Percentiles rank a stretch among this genome's conserved stretches.
phyloP scores from a whole-genome alignment of 768 basidiomycete genomes.

The Lactarius trivialis region DNA sequence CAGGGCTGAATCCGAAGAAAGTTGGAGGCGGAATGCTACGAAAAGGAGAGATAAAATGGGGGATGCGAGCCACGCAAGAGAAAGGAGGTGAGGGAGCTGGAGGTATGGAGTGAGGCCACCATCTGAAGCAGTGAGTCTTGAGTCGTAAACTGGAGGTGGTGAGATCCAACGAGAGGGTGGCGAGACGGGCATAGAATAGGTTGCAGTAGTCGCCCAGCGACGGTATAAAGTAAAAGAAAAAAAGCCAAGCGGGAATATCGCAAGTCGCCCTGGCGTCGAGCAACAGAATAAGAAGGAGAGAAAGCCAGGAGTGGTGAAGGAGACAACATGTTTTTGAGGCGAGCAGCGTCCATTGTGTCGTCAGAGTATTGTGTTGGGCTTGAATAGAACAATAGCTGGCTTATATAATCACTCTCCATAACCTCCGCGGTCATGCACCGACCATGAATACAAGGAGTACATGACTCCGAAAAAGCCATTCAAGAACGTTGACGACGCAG shows the following conservation, averaged over 20 bases:
- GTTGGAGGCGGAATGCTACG: slow-evolving; percentile 73
- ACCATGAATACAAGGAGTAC: neutral
- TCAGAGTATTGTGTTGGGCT: neutral
- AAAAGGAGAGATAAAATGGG: slow-evolving; percentile 86
- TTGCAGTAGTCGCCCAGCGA: slow-evolving; percentile 22
- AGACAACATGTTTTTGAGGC: slow-evolving; percentile 17
- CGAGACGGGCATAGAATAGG: slow-evolving; percentile 27
- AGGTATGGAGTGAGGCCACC: slow-evolving; percentile 72
- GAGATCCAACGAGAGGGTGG: slow-evolving; percentile 27
- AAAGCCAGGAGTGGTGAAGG: neutral
- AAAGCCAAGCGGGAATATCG: neutral
- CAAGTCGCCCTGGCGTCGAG: slow-evolving; percentile 9
- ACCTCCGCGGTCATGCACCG: neutral
- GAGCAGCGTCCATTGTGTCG: slow-evolving; percentile 15
- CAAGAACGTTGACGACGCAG: neutral
- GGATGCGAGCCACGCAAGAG: slow-evolving; percentile 86
- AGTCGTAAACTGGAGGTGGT: slow-evolving; percentile 55
- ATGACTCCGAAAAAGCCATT: neutral
- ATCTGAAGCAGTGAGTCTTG: slow-evolving; percentile 26
- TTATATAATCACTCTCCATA: neutral
- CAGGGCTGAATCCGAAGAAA: slow-evolving; percentile 66
- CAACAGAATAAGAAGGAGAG: slow-evolving; percentile 12
- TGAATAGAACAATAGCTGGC: neutral
- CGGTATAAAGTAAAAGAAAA: slow-evolving; percentile 4
- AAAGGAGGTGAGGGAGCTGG: slow-evolving; percentile 72